These are phyloP conservation scores for Cryphonectria naterciae DNA, from an alignment of 2,329 filamentous ascomycete genomes.

Conservation along the genomic window DNA sequence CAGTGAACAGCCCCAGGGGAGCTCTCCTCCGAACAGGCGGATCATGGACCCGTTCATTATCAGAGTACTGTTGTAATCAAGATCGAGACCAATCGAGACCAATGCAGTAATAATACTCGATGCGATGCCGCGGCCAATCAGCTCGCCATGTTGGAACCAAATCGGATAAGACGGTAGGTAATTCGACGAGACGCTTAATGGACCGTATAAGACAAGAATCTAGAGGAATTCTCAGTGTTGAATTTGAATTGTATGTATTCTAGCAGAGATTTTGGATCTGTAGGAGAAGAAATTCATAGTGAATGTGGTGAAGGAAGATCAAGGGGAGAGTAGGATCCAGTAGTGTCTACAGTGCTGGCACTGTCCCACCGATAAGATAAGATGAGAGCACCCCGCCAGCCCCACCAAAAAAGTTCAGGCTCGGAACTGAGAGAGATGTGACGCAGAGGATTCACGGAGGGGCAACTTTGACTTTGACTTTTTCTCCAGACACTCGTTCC, in stretches of 20 bases:
- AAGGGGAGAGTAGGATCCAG: background rate
- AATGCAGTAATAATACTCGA: background rate
- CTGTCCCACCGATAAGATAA: slow-evolving; percentile 5
- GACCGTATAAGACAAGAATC: background rate
- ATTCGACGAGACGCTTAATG: background rate
- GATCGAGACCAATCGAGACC: background rate
- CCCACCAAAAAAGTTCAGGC: slow-evolving; percentile 18
- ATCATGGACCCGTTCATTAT: background rate
- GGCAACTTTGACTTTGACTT: slow-evolving; percentile 1
- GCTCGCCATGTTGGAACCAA: background rate
- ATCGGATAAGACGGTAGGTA: background rate
- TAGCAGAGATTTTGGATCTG: background rate
- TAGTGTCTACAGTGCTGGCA: background rate
- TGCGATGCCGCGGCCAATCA: background rate
- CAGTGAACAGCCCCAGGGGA: background rate
- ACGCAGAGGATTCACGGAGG: slow-evolving; percentile 4
- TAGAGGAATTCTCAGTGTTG: background rate
- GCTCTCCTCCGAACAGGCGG: background rate
- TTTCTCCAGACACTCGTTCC: background rate
- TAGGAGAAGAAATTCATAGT: background rate
- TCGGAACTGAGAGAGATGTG: background rate
- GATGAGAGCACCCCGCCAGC: slow-evolving; percentile 2
- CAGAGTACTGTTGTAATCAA: background rate
- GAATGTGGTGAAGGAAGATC: background rate
- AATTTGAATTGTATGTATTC: background rate